These are phyloP conservation scores for Yamadazyma aaseri DNA, from an alignment of 1,139 yeast genomes.

Conservation along the genomic window DNA sequence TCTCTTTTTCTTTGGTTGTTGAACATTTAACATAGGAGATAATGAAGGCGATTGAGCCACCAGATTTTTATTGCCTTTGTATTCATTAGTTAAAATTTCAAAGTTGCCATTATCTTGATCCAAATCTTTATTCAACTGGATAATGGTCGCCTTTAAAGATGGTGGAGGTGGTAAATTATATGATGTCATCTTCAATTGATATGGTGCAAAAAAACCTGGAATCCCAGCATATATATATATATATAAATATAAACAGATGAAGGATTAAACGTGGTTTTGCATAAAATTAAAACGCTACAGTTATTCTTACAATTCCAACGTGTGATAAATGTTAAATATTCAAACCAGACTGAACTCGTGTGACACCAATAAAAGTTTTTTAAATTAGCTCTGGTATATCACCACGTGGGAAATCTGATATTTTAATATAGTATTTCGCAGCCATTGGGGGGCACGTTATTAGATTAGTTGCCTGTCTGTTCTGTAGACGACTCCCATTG, in stretches of 20 bases:
- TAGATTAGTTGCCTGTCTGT: background rate
- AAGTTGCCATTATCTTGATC: slow-evolving; percentile 43
- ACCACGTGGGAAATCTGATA: slow-evolving; percentile 10
- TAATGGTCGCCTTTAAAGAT: slow-evolving; percentile 58
- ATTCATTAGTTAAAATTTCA: slow-evolving; percentile 42
- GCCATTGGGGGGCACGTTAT: slow-evolving; percentile 3
- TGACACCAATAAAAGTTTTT: slow-evolving; percentile 3
- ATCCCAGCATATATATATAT: background rate
- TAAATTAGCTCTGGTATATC: slow-evolving; percentile 1
- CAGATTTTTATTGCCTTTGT: slow-evolving; percentile 6
- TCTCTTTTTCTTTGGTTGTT: slow-evolving; percentile 37
- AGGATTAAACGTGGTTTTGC: slow-evolving; percentile 1
- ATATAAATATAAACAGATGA: background rate
- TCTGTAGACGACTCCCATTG: slow-evolving; percentile 7
- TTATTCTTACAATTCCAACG: slow-evolving; percentile 4
- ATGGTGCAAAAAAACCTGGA: background rate
- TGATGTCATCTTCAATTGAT: background rate
- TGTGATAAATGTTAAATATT: slow-evolving; percentile 4
- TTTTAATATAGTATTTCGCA: slow-evolving; percentile 7
- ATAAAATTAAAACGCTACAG: background rate
- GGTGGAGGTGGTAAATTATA: slow-evolving; percentile 54
- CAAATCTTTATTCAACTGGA: slow-evolving; percentile 53
- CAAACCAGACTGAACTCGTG: no score
- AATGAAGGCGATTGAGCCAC: slow-evolving; percentile 7
- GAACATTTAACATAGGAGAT: slow-evolving; percentile 10